Evolutionary conservation across 108 stramenopile species (phyloP), one percentile per base, ranked within the genome.

Genomic region (Nitzschia sp.): DNA sequence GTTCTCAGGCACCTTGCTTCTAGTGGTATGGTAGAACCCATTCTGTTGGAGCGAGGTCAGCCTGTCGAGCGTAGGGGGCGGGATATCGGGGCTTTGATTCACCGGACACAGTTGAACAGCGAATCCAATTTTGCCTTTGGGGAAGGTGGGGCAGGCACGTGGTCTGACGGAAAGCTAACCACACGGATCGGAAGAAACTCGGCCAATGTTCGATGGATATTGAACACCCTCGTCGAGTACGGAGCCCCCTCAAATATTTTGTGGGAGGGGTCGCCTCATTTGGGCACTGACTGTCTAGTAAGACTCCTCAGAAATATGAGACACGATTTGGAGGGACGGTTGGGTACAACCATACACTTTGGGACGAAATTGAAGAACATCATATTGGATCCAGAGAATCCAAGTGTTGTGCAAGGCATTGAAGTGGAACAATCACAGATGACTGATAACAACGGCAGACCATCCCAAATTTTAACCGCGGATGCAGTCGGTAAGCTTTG

Each of bases 81-180:
- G 23, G 92, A 93, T 65, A 96, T 98, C 69, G 96, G 96, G 19
- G 90, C 88, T 26, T 68, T 98, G 25, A 90, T 96, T 1, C 81
- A 88, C 35, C 67, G 95, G 45, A 45, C 78, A 0, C 15, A 57
- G 26, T 31, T 69, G 29, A 64, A 75, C 52, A 52, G 73, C 11
- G 90, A 94, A 63, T 79, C 76, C 56, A 98, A 98, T 66, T 91
- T 96, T 77, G 85, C 87, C 35, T 98, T 93, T 69, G 97, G 97
- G 1, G 97, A 98, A 76, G 97, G 97, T 38, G 97, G 97, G 32
- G 97, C 97, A 33, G 97, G 97, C 19, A 97, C 97, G 0, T 97
- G 95, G 95, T 88, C 86, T 53, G 97, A 98, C 74, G 97, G 97
- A 16, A 98, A 98, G 53, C 86, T 98, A 1, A 98, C 97, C 15